These are phyloP conservation scores for Citrus hindsii DNA, from an alignment of 345 rosid species.

Conservation along the genomic window DNA sequence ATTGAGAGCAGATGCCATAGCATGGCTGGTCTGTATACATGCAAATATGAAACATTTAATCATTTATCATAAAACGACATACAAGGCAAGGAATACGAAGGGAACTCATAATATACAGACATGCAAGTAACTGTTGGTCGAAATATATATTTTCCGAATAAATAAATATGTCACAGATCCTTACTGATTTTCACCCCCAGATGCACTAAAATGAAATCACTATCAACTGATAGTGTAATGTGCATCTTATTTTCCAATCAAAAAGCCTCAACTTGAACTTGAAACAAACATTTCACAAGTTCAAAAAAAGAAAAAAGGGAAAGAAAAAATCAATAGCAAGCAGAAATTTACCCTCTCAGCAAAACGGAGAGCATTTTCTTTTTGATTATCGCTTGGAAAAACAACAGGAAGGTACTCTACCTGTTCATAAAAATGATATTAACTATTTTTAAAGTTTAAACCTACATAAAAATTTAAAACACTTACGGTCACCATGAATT, in stretches of 20 bases:
- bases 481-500: not conserved
- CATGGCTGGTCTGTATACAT: constrained; percentile 64
- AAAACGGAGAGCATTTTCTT: constrained; percentile 64
- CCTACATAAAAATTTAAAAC: not conserved
- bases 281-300: not conserved
- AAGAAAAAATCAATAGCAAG: not conserved
- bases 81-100: constrained; percentile 5
- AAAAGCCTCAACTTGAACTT: not conserved
- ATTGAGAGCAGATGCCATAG: constrained; percentile 74
- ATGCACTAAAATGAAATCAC: not conserved
- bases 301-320: not conserved
- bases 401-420: constrained; percentile 86
- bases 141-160: not conserved
- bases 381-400: constrained; percentile 57
- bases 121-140: not conserved
- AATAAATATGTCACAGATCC: not conserved
- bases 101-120: not conserved
- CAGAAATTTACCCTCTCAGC: constrained; percentile 68
- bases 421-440: constrained; percentile 37
- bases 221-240: not conserved
- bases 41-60: constrained; percentile 22
- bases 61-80: not conserved
- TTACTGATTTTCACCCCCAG: not conserved
- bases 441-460: constrained; percentile 6
- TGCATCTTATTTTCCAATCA: not conserved